Base-by-base conservation (phyloP, 305 asterid species). In the Rubia peregrina region DNA sequence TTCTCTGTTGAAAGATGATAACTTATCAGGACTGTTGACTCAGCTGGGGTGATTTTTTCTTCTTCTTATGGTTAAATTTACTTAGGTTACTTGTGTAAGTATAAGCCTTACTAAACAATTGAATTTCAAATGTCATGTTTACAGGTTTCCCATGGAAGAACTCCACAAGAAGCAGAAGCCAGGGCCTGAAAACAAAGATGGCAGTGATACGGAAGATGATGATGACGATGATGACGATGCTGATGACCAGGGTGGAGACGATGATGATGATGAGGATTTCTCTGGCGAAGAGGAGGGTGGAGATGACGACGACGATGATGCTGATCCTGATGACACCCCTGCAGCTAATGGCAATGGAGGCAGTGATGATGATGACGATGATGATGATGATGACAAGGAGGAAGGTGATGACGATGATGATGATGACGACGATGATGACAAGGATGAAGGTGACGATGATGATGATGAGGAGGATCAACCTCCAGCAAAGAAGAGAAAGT, bases 401-500 rank as follows among this genome's bases (percentile, higher is more conserved):
- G 80, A 75, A 44, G 72, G 80, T 57, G 84, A 77, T 51, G 86
- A 61, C 2, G 83, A 75, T 1, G 59, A 51, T 7, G 59, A 53
- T 5, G 82, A 73, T 6, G 84, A 77, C 0, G 84, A 71, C 0
- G 83, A 69, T 9, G 83, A 68, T 17, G 83, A 21, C 10, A 82
- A 53, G 0, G 86, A 77, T 0, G 86, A 71, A 0, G 86, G 75
- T 2, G 82, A 77, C 0, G 97, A 86, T 0, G 95, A 81, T 2
- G 96, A 88, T 11, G 95, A 90, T 0, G 93, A 90, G 13, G 95
- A 86, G 79, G 91, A 91, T 24, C 86, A 89, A 81, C 96, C 97
- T 68, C 97, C 97, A 7, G 83, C 95, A 16, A 91, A 91, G 89
- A 91, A 91, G 89, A 91, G 91, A 73, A 91, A 91, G 84, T 90